These are phyloP conservation scores for Davidsoniella eucalypti DNA, from an alignment of 2,329 filamentous ascomycete genomes.

Conservation along the genomic window DNA sequence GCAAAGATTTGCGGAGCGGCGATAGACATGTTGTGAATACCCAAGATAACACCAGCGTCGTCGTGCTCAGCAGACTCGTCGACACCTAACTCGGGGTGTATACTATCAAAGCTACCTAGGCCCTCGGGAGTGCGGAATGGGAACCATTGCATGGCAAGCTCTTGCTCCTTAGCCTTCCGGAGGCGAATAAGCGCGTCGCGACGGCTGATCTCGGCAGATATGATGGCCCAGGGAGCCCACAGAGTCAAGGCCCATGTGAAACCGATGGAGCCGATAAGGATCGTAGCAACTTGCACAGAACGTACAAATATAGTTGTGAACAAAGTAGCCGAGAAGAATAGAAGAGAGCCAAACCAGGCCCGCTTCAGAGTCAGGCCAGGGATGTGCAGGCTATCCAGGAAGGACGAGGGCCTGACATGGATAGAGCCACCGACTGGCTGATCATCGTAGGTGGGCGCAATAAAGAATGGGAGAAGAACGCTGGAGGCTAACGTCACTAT, in stretches of 20 bases:
- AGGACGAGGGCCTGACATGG: constrained; percentile 19
- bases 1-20: constrained; percentile 84
- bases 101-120: constrained; percentile 10
- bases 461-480: constrained; percentile 68
- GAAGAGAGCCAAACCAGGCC: constrained; percentile 69
- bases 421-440: constrained; percentile 4
- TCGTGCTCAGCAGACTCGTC: constrained; percentile 46
- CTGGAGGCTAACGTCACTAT: constrained; percentile 70
- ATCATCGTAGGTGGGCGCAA: constrained; percentile 59
- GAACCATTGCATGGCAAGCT: constrained; percentile 10
- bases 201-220: constrained; percentile 77
- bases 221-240: constrained; percentile 92
- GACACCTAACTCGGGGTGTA: constrained; percentile 20
- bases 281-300: constrained; percentile 53
- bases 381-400: constrained; percentile 51
- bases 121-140: constrained; percentile 10
- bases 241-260: constrained; percentile 85
- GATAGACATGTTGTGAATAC: constrained; percentile 91
- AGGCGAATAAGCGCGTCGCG: constrained; percentile 46
- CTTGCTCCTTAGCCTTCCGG: constrained; percentile 18
- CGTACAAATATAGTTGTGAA: constrained; percentile 67
- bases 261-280: constrained; percentile 65
- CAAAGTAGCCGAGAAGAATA: constrained; percentile 73
- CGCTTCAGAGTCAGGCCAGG: constrained; percentile 73
- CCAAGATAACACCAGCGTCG: constrained; percentile 77